Percentiles rank a stretch among this genome's conserved stretches.
Evolutionary conservation across 768 basidiomycete genomes (phyloP).

Genomic region (Hygrophorus russula): DNA sequence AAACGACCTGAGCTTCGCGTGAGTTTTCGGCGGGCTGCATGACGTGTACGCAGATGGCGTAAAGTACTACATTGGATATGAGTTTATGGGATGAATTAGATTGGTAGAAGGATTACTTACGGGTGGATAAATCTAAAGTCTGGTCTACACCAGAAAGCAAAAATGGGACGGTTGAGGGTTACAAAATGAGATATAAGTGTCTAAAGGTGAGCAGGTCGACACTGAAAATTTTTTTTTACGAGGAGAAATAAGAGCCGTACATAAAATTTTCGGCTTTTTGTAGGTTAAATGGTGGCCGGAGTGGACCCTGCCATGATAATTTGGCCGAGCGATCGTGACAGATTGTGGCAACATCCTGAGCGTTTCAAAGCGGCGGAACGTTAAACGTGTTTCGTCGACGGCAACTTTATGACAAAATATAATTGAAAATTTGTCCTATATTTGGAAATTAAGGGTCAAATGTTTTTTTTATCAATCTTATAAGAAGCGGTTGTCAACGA

Average conservation of each 20-base stretch:
- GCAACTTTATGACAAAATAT: not conserved
- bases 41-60: conserved; percentile 3
- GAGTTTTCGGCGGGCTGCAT: conserved; percentile 19
- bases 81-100: not conserved
- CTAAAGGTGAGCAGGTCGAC: not conserved
- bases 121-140: not conserved
- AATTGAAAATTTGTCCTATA: not conserved
- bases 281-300: not conserved
- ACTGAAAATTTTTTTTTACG: not conserved
- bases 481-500: not conserved
- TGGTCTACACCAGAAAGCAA: not conserved
- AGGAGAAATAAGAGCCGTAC: not conserved
- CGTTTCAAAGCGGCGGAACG: not conserved
- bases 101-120: not conserved
- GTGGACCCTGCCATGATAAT: conserved; percentile 1
- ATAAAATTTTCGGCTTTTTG: not conserved
- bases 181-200: not conserved
- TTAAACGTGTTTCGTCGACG: conserved; percentile 5
- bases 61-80: not conserved
- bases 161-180: not conserved
- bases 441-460: not conserved
- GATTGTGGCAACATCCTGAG: not conserved
- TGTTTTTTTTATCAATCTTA: not conserved
- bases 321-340: conserved; percentile 2
- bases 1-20: conserved; percentile 45